These are phyloP conservation scores for Lachancea nothofagi DNA, from an alignment of 805 yeast genomes.

Conservation along the genomic window DNA sequence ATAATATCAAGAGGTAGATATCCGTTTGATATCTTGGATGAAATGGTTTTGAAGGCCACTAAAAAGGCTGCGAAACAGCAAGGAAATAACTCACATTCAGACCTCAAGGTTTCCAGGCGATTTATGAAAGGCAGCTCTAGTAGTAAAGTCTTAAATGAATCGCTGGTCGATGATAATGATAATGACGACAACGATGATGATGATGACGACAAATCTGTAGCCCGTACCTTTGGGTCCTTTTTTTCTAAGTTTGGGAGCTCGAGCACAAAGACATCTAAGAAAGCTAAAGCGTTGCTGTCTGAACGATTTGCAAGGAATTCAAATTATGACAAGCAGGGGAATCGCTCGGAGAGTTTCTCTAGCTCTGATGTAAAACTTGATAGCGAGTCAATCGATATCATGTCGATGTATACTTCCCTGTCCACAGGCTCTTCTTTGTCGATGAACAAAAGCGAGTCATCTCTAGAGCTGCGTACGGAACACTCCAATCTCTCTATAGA, in stretches of 20 bases:
- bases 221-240: slow-evolving; percentile 18
- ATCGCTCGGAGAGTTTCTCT: neutral
- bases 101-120: neutral
- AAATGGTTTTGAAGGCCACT: slow-evolving; percentile 19
- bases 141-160: slow-evolving; percentile 5
- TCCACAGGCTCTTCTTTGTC: slow-evolving; percentile 16
- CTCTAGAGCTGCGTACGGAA: slow-evolving; percentile 12
- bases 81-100: neutral
- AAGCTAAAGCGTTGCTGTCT: neutral
- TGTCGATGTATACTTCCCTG: slow-evolving; percentile 21
- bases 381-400: slow-evolving; percentile 17
- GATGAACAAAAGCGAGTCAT: slow-evolving; percentile 15
- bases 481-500: slow-evolving; percentile 4
- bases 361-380: slow-evolving; percentile 1
- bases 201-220: slow-evolving; percentile 10
- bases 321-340: neutral
- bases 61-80: slow-evolving; percentile 15
- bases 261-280: slow-evolving; percentile 2
- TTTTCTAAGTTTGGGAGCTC: slow-evolving; percentile 13
- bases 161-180: slow-evolving; percentile 4
- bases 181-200: slow-evolving; percentile 9
- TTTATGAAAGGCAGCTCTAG: slow-evolving; percentile 1
- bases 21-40: slow-evolving; percentile 27
- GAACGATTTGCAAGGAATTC: slow-evolving; percentile 1
- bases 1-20: slow-evolving; percentile 20